These are phyloP conservation scores for Claviceps digitariae DNA, from an alignment of 2,329 filamentous ascomycete genomes.

Conservation along the genomic window DNA sequence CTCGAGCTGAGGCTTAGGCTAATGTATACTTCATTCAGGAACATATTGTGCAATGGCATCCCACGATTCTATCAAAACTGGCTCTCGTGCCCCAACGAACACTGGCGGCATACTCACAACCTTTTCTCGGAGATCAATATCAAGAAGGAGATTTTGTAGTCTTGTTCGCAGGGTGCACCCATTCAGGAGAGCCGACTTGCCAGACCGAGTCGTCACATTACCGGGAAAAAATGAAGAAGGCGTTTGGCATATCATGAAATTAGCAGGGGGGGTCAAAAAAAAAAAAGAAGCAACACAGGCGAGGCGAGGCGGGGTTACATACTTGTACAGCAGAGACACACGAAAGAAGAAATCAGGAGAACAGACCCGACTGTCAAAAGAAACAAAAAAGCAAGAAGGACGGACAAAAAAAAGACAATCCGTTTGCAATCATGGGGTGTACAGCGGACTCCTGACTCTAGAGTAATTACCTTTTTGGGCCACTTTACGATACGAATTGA, in stretches of 20 bases:
- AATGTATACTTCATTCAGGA: conserved; percentile 36
- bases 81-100: conserved; percentile 77
- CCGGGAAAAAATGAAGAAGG: conserved; percentile 31
- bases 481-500: conserved; percentile 9
- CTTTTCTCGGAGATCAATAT: conserved; percentile 49
- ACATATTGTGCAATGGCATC: conserved; percentile 91
- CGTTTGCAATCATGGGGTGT: conserved; percentile 8
- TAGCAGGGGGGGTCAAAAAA: not conserved
- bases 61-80: conserved; percentile 81
- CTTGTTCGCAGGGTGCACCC: conserved; percentile 61
- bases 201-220: conserved; percentile 52
- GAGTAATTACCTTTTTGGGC: not conserved
- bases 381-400: not conserved
- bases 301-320: too few relatives aligned
- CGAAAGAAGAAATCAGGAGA: not conserved
- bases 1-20: not conserved
- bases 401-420: not conserved
- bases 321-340: not conserved
- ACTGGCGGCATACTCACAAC: conserved; percentile 63
- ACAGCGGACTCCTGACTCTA: conserved; percentile 6
- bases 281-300: not conserved
- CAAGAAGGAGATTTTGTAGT: conserved; percentile 76
- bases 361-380: not conserved
- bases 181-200: conserved; percentile 46
- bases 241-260: conserved; percentile 17